A percentile compares a stretch with the other conserved stretches of the same genome.
Evolutionary conservation across 805 yeast species (phyloP).

Genomic region (Kluyveromyces wickerhamii): DNA sequence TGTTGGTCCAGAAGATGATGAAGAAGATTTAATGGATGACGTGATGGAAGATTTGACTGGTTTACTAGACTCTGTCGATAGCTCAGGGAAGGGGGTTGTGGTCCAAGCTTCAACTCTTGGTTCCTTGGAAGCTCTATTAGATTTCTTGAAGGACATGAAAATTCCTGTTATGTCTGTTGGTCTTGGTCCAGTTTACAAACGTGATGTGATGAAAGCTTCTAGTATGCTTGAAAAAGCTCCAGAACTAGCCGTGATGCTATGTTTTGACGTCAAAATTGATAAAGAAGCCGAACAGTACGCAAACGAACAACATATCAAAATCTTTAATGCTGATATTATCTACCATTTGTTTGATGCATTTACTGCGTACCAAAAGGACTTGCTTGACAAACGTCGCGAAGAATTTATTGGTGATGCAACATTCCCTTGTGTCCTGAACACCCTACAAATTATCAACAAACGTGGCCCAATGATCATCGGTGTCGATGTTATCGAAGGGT

Average conservation of each 20-base stretch:
- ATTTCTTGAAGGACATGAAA: constrained; percentile 96
- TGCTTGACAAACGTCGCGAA: constrained; percentile 83
- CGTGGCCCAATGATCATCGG: constrained; percentile 99
- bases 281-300: constrained; percentile 99
- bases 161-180: constrained; percentile 99
- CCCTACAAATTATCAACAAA: constrained; percentile 93
- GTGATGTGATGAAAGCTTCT: constrained; percentile 96
- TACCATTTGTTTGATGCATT: constrained; percentile 95
- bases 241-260: constrained; percentile 93
- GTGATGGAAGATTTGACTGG: constrained; percentile 98
- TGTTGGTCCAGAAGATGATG: constrained; percentile 96
- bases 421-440: constrained; percentile 91
- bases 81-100: constrained; percentile 92
- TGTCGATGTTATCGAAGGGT: constrained; percentile 93
- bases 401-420: constrained; percentile 84
- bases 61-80: constrained; percentile 87
- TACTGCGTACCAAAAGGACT: constrained; percentile 81
- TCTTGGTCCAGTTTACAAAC: constrained; percentile 94
- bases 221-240: constrained; percentile 96
- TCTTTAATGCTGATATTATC: constrained; percentile 93
- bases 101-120: constrained; percentile 99
- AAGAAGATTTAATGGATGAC: constrained; percentile 94
- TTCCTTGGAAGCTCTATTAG: constrained; percentile 92
- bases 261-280: constrained; percentile 95
- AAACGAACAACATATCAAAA: constrained; percentile 80